Evolutionary conservation across 176 grass and related monocot genomes (phyloP).

Genomic region (Saccharum spontaneum): DNA sequence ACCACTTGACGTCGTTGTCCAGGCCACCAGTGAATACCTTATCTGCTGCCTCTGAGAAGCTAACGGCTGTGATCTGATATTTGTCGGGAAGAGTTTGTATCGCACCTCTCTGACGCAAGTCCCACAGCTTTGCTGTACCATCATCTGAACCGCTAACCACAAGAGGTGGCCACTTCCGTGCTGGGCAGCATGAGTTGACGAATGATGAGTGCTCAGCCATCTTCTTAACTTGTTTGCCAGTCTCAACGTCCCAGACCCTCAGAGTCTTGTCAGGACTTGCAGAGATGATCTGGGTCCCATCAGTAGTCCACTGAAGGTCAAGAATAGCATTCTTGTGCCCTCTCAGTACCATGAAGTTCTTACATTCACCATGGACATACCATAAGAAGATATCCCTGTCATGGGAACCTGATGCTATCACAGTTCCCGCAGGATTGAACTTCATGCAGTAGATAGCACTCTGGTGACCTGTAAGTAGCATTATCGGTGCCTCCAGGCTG

Average conservation of each 20-base stretch:
- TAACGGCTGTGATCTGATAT: conserved; percentile 92
- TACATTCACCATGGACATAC: conserved; percentile 95
- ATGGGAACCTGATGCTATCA: conserved; percentile 90
- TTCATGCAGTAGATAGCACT: conserved; percentile 90
- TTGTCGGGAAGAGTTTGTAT: conserved; percentile 98
- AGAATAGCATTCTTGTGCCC: conserved; percentile 96
- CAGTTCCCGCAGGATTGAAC: conserved; percentile 95
- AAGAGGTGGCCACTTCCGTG: conserved; percentile 84
- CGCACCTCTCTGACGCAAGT: conserved; percentile 88
- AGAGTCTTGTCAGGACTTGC: conserved; percentile 96
- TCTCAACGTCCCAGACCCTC: conserved; percentile 92
- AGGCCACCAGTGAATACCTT: conserved; percentile 91
- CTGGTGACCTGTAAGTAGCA: conserved; percentile 92
- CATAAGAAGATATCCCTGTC: conserved; percentile 97
- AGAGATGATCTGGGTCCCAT: conserved; percentile 82
- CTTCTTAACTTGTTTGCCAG: conserved; percentile 97
- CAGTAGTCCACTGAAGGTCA: conserved; percentile 89
- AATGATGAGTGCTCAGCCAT: conserved; percentile 97
- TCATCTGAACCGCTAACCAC: conserved; percentile 94
- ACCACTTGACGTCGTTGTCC: conserved; percentile 96
- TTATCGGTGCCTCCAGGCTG: conserved; percentile 88
- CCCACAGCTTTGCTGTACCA: conserved; percentile 95
- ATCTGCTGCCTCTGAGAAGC: conserved; percentile 93
- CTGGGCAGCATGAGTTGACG: conserved; percentile 90
- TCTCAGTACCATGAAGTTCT: conserved; percentile 96